Evolutionary conservation across 148 eudicot genomes (phyloP).

Genomic region (Chenopodium quinoa): DNA sequence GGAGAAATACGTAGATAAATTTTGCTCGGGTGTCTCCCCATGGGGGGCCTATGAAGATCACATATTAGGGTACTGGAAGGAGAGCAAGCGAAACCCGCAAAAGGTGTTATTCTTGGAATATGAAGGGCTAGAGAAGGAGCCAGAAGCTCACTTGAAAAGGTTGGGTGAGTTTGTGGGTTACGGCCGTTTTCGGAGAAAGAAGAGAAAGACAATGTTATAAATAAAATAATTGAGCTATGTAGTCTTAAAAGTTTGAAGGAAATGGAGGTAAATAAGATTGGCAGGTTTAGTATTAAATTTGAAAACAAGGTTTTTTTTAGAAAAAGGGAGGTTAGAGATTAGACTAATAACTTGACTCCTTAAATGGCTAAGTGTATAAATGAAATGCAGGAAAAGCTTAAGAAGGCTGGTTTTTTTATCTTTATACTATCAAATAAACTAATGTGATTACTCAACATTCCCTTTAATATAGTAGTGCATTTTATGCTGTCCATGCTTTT

Average conservation of each 20-base stretch:
- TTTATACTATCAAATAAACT: too few relatives aligned
- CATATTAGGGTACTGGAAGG: too few relatives aligned
- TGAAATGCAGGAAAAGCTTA: too few relatives aligned
- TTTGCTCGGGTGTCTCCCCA: neutral
- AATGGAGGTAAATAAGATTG: neutral
- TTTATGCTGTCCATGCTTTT: too few relatives aligned
- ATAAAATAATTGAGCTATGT: neutral
- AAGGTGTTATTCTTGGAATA: neutral
- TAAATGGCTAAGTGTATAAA: too few relatives aligned
- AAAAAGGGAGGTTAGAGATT: too few relatives aligned
- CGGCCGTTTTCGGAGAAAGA: neutral
- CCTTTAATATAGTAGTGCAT: too few relatives aligned
- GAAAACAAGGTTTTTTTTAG: too few relatives aligned
- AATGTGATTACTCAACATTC: too few relatives aligned
- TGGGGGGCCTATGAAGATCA: too few relatives aligned
- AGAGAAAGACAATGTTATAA: neutral
- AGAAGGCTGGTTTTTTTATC: too few relatives aligned
- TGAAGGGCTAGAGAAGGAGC: constrained; percentile 4
- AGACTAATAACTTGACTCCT: too few relatives aligned
- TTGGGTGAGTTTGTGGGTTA: neutral
- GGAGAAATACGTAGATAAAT: neutral
- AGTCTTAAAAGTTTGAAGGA: constrained; percentile 1
- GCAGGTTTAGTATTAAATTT: neutral
- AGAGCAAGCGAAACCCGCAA: neutral
- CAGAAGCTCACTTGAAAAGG: neutral